Evolutionary conservation across 208 protist genomes (phyloP), one percentile per base, ranked within the genome.

Genomic region (Leishmania martiniquensis): DNA sequence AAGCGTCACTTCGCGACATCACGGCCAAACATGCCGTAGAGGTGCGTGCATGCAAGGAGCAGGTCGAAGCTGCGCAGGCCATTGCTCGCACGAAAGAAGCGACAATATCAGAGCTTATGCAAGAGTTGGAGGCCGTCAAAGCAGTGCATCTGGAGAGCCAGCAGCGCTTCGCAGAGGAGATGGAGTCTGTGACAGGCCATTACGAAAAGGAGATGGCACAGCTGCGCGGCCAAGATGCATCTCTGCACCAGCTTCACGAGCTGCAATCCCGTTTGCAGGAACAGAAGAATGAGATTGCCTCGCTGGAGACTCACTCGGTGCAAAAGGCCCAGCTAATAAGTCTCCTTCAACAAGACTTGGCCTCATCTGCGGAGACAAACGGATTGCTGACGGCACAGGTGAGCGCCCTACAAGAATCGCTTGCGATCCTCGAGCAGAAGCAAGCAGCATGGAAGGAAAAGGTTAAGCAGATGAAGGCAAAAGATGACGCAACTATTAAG

Each of bases 401-500:
- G 22, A 22, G 22, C 13, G 47, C 65, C 9, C 70, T 78, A 5
- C 52, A 78, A 22, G 77, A 76, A 42, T 69, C 68, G 0, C 54
- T 87, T 12, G 47, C 47, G 0, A 73, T 81, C 1, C 22, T 82
- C 5, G 42, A 89, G 42, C 51, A 84, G 37, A 85, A 87, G 68
- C 82, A 87, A 29, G 20, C 75, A 0, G 57, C 70, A 0, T 91
- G 88, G 88, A 89, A 87, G n/a, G 81, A 83, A 45, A 91, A 91
- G 68, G 88, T 91, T 0, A 77, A 84, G 49, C 77, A 85, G 45
- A 86, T 88, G 71, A 91, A 91, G 69, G 69, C 63, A 1, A 85
- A 83, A n/a, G 88, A 91, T 60, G 79, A 84, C 15, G 78, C 80
- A 5, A 82, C 78, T 1, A 89, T 91, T 47, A 69, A 84, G 20